These are phyloP conservation scores for Aegle marmelos DNA, from an alignment of 345 rosid genomes.

Conservation along the genomic window DNA sequence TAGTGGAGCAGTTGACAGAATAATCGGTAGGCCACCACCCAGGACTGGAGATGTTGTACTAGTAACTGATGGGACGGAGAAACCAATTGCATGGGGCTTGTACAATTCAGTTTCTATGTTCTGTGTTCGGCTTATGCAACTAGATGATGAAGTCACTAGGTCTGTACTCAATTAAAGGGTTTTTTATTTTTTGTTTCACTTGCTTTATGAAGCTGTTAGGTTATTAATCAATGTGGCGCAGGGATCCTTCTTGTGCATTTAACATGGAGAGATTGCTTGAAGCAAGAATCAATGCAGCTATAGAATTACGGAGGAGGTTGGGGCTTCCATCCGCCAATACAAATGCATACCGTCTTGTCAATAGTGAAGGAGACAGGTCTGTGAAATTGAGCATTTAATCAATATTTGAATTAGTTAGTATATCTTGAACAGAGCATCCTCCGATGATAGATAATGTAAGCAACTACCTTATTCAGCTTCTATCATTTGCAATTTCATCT, in stretches of 20 bases:
- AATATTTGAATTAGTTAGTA: background rate
- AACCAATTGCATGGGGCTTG: constrained; percentile 82
- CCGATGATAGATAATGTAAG: background rate
- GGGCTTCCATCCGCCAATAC: constrained; percentile 71
- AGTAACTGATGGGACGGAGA: constrained; percentile 81
- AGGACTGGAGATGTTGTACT: constrained; percentile 81
- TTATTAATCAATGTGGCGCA: constrained; percentile 23
- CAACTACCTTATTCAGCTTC: background rate
- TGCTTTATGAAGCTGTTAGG: background rate
- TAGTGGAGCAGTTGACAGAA: constrained; percentile 87
- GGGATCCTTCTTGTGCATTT: constrained; percentile 77
- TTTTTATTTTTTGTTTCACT: background rate
- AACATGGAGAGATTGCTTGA: constrained; percentile 74
- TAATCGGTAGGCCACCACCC: constrained; percentile 81
- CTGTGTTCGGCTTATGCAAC: constrained; percentile 90
- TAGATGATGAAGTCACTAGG: constrained; percentile 79
- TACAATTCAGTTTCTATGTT: constrained; percentile 88
- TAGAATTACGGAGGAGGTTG: constrained; percentile 52
- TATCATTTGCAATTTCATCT: background rate
- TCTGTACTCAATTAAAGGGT: constrained; percentile 6
- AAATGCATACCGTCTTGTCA: constrained; percentile 79
- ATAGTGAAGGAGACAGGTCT: constrained; percentile 94
- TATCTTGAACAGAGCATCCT: background rate
- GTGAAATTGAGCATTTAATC: background rate
- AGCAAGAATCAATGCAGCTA: constrained; percentile 65